Percentiles rank a stretch among this genome's conserved stretches.
These are phyloP conservation scores for Nepenthes alata DNA, from an alignment of 179 eudicot species.

Conservation along the genomic window DNA sequence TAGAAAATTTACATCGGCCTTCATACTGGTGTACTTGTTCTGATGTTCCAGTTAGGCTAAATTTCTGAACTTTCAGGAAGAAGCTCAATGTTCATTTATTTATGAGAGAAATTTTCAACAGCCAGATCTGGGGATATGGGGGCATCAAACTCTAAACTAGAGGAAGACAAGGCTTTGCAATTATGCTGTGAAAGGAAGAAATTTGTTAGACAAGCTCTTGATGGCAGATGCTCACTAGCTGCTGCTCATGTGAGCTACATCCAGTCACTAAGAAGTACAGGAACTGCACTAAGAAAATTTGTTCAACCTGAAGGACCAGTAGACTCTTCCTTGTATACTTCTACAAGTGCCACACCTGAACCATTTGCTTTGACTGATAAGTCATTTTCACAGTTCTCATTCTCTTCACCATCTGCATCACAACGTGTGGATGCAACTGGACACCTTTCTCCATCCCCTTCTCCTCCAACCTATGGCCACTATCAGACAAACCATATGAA, in stretches of 20 bases:
- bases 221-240: conserved; percentile 84
- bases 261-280: conserved; percentile 49
- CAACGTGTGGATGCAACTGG: conserved; percentile 36
- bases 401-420: conserved; percentile 48
- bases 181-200: conserved; percentile 84
- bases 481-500: conserved; percentile 65
- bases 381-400: conserved; percentile 48
- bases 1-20: too few species aligned
- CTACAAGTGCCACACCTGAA: conserved; percentile 62
- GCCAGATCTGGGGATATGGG: conserved; percentile 43
- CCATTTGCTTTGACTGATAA: conserved; percentile 46
- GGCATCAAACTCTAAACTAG: conserved; percentile 59
- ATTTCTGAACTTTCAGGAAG: conserved; percentile 7
- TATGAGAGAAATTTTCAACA: conserved; percentile 7
- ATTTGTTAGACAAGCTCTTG: conserved; percentile 76
- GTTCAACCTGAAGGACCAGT: conserved; percentile 53
- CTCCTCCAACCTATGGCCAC: conserved; percentile 44
- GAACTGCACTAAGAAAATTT: conserved; percentile 59
- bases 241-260: conserved; percentile 68
- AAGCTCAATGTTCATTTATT: neutral
- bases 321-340: conserved; percentile 44
- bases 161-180: conserved; percentile 72
- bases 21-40: too few species aligned
- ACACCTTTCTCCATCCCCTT: conserved; percentile 45
- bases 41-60: neutral